Percentiles rank a stretch among this genome's conserved stretches.
These are phyloP conservation scores for Sporothrix brasiliensis DNA, from an alignment of 2,329 filamentous ascomycete genomes.

Conservation along the genomic window DNA sequence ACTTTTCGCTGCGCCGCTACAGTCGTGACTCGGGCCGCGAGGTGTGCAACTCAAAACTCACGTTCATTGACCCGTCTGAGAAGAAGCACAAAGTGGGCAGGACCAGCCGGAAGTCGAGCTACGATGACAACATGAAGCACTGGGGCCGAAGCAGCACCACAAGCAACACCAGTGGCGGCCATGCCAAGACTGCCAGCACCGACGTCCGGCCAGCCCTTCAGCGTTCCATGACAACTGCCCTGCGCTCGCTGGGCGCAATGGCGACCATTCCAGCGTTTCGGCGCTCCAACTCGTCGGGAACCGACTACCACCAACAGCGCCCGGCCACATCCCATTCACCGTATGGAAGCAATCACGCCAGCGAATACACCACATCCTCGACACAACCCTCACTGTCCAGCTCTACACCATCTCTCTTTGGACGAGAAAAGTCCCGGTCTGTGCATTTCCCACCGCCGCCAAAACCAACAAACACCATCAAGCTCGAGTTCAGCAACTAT, in stretches of 20 bases:
- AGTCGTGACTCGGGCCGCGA: conserved; percentile 91
- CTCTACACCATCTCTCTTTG: conserved; percentile 38
- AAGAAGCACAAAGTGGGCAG: conserved; percentile 49
- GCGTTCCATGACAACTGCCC: conserved; percentile 53
- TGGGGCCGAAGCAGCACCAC: conserved; percentile 32
- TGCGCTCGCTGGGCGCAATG: conserved; percentile 48
- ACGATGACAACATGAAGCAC: conserved; percentile 39
- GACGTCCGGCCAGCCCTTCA: conserved; percentile 48
- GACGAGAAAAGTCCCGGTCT: conserved; percentile 36
- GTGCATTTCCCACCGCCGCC: conserved; percentile 42
- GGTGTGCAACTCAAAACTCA: conserved; percentile 81
- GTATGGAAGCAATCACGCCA: conserved; percentile 39
- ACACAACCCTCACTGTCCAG: conserved; percentile 25
- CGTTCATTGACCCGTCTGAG: conserved; percentile 62
- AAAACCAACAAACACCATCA: conserved; percentile 72
- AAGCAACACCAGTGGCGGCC: not conserved
- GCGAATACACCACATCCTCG: conserved; percentile 38
- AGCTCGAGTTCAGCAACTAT: conserved; percentile 96
- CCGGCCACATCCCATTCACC: conserved; percentile 41
- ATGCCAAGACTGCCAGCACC: not conserved
- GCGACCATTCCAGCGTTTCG: conserved; percentile 42
- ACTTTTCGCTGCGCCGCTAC: conserved; percentile 90
- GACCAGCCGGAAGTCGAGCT: conserved; percentile 41
- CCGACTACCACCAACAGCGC: conserved; percentile 12
- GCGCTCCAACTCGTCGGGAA: conserved; percentile 37